Base-by-base conservation (phyloP, 768 basidiomycete genomes). In the Udeniomyces megalosporus region DNA sequence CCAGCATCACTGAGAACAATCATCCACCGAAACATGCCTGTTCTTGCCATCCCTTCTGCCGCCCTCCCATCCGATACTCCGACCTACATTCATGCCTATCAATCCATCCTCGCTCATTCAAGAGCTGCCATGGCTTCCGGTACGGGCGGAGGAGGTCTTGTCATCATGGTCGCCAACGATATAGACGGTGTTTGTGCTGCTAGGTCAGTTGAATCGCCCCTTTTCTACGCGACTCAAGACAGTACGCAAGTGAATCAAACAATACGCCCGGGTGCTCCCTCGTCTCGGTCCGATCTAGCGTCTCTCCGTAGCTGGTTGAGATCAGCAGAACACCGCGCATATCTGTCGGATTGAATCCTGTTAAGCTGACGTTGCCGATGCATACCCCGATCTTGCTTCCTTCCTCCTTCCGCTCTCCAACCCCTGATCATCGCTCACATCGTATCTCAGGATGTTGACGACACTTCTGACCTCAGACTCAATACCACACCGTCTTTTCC, bases 381-480 rank as follows among this genome's bases (percentile, higher is more conserved):
- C n/a, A n/a, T n/a, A n/a, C n/a, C n/a, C n/a, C n/a, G n/a, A n/a
- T n/a, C n/a, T n/a, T n/a, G n/a, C 28, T 2, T 20, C 24, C 24
- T 11, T 2, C 24, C 47, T 59, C 28, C 42, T 50, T 31, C 22
- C 49, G 34, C 34, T 42, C 17, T 14, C 22, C 31, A 48, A 14
- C 31, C n/a, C 35, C 48, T 34, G 46, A 29, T 49, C 22, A 47
- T 49, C 29, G 12, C 26, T 48, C 28, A 31, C 17, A 10, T 8
- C 46, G 35, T 8, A 31, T 1, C 12, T 47, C 4, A 81, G 84
- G 49, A 93, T 97, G 82, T 80, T 97, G 49, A 84, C 85, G 12
- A 83, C 84, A 35, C 77, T 99, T 20, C 83, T 99, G 75, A 85
- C 82, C 68, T 88, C 92, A 68, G 95, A 99, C 77, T 90, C 93